Percentiles rank a stretch among this genome's conserved stretches.
These are phyloP conservation scores for Cercophora scortea DNA, from an alignment of 495 filamentous ascomycete genomes.

Conservation along the genomic window DNA sequence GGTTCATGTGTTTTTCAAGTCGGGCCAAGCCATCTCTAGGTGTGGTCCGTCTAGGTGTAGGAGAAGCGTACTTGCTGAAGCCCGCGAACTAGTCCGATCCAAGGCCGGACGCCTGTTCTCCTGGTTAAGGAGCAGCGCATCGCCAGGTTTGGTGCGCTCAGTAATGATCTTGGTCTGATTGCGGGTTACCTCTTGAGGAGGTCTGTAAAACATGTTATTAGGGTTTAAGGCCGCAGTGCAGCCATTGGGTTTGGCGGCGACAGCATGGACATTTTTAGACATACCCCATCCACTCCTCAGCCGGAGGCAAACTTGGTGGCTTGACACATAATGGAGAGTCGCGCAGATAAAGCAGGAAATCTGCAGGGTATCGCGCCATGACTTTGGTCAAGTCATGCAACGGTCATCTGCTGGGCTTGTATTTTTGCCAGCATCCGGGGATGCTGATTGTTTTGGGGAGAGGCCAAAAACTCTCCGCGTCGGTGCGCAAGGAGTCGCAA, in stretches of 20 bases:
- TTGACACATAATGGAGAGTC: conserved; percentile 80
- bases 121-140: conserved; percentile 35
- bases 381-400: conserved; percentile 30
- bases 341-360: conserved; percentile 69
- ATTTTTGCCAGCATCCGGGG: conserved; percentile 1
- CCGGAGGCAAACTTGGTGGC: conserved; percentile 70
- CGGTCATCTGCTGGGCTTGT: conserved; percentile 11
- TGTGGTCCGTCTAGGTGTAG: not conserved
- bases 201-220: conserved; percentile 13
- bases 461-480: too few species aligned
- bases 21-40: not conserved
- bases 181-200: conserved; percentile 35
- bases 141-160: conserved; percentile 36
- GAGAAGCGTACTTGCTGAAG: conserved; percentile 36
- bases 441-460: too few species aligned
- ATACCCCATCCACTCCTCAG: conserved; percentile 99
- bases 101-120: conserved; percentile 50
- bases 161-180: conserved; percentile 32
- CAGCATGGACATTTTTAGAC: conserved; percentile 14
- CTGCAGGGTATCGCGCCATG: conserved; percentile 59
- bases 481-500: too few species aligned
- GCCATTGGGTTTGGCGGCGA: not conserved
- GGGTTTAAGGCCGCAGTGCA: not conserved
- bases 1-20: not conserved
- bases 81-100: conserved; percentile 55